Evolutionary conservation across 2,329 filamentous ascomycete species (phyloP).

Genomic region (Pseudocercospora musae): DNA sequence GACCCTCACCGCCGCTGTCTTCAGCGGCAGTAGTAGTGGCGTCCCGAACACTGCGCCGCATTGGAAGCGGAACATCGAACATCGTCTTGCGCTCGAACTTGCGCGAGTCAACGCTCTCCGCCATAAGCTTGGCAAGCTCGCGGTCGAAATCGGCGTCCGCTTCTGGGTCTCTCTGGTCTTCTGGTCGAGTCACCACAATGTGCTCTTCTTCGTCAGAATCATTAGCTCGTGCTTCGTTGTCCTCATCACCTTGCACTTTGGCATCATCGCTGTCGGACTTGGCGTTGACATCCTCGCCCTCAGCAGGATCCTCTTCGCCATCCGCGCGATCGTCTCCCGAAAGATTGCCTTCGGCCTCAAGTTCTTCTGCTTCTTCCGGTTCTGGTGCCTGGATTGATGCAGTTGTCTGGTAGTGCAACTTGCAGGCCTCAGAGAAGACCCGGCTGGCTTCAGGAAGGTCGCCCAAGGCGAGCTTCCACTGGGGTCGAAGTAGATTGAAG

Average conservation of each 20-base stretch:
- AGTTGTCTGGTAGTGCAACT: constrained; percentile 80
- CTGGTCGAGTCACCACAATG: constrained; percentile 85
- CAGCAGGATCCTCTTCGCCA: constrained; percentile 59
- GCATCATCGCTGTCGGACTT: constrained; percentile 56
- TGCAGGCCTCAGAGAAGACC: constrained; percentile 81
- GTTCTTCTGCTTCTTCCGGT: constrained; percentile 59
- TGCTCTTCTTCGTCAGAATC: constrained; percentile 72
- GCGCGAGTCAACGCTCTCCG: constrained; percentile 88
- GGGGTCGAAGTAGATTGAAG: constrained; percentile 76
- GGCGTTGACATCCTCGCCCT: constrained; percentile 49
- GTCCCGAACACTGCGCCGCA: constrained; percentile 67
- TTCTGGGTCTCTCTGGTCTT: constrained; percentile 87
- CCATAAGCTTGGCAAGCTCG: constrained; percentile 97
- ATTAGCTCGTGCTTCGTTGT: constrained; percentile 50
- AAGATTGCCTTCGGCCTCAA: constrained; percentile 44
- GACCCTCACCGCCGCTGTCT: constrained; percentile 40
- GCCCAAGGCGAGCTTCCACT: constrained; percentile 78
- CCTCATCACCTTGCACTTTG: constrained; percentile 38
- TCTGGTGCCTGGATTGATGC: constrained; percentile 68
- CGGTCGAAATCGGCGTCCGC: constrained; percentile 96
- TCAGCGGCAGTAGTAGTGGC: constrained; percentile 37
- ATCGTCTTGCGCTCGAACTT: constrained; percentile 93
- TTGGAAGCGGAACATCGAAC: constrained; percentile 96
- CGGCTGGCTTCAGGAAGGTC: constrained; percentile 79
- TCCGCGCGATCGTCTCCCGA: constrained; percentile 75